Evolutionary conservation across 805 yeast genomes (phyloP).

Genomic region (Monosporozyma aerobia): DNA sequence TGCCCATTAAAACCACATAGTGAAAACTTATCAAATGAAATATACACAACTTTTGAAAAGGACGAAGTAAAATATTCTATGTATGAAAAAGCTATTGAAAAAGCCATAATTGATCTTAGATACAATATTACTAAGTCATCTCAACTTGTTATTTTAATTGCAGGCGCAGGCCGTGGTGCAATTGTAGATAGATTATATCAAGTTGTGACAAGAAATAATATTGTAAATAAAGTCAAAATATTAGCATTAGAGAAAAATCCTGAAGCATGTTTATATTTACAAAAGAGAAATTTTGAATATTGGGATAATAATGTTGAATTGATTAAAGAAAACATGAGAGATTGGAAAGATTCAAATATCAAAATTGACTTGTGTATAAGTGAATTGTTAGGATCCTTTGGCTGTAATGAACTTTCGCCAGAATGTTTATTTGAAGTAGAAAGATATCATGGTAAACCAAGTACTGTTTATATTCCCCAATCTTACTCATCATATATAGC

Average conservation of each 20-base stretch:
- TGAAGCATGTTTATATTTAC: slow-evolving; percentile 45
- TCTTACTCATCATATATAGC: slow-evolving; percentile 50
- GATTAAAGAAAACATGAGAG: slow-evolving; percentile 50
- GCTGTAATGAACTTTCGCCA: slow-evolving; percentile 85
- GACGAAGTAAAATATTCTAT: slow-evolving; percentile 61
- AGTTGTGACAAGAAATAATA: slow-evolving; percentile 3
- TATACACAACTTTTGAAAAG: slow-evolving; percentile 62
- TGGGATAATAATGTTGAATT: slow-evolving; percentile 51
- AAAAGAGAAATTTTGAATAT: slow-evolving; percentile 36
- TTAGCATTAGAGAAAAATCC: slow-evolving; percentile 68
- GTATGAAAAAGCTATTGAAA: slow-evolving; percentile 55
- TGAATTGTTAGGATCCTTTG: slow-evolving; percentile 83
- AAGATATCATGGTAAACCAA: slow-evolving; percentile 29
- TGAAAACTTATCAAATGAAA: slow-evolving; percentile 44
- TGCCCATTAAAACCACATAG: slow-evolving; percentile 68
- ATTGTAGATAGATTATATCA: slow-evolving; percentile 42
- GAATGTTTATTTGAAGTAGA: slow-evolving; percentile 54
- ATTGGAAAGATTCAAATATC: slow-evolving; percentile 33
- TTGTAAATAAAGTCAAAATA: slow-evolving; percentile 25
- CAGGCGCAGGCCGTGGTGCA: slow-evolving; percentile 89
- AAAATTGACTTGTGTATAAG: slow-evolving; percentile 57
- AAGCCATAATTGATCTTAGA: slow-evolving; percentile 39
- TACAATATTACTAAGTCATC: slow-evolving; percentile 6
- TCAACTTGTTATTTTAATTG: slow-evolving; percentile 42
- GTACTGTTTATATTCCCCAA: slow-evolving; percentile 55